Base-by-base conservation (phyloP, 2,329 filamentous ascomycete species). In the Dendrostoma leiphaemia region DNA sequence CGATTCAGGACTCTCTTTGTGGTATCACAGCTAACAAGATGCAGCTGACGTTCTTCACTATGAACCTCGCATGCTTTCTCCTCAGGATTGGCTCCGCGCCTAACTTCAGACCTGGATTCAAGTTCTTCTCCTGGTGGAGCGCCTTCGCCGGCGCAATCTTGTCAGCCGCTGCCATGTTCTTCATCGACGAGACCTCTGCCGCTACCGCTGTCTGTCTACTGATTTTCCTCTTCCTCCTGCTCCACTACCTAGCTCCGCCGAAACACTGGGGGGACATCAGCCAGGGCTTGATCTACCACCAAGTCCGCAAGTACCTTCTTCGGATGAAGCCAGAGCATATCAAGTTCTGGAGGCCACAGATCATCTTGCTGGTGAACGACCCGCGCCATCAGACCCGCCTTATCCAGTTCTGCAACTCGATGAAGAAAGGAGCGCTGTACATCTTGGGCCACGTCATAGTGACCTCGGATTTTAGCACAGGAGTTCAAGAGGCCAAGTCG, bases 191-290 rank as follows among this genome's bases (percentile, higher is more conserved):
- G 26, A 78, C 90, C 0, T 93, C 91, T 62, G 91, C 91, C 0
- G 83, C 86, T 1, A 84, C 83, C 1, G 91, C 89, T 47, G 85
- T 94, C 17, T 85, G 81, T 12, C 74, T 92, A 17, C 74, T 95
- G 7, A 75, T 93, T 7, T 70, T 89, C n/a, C 75, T 96, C 2
- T 96, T 96, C 67, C 71, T 92, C 15, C 72, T 95, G 31, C 94
- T 96, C 26, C 91, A 96, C 65, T 96, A 93, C 62, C 85, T 88
- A 1, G 88, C 88, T 29, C 89, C 90, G 1, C 91, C 91, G 0
- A 96, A 95, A 65, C 83, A 88, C 32, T 96, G 91, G 91, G 91
- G 91, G 1, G 91, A 95, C 68, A 90, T 96, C 17, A 92, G 89
- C 8, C 91, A 96, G 63, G 92, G 90, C 63, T 74, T 96, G 57